phyloP scores from a whole-genome alignment of 2,329 filamentous ascomycete species.

The Cyphellophora europaea region DNA sequence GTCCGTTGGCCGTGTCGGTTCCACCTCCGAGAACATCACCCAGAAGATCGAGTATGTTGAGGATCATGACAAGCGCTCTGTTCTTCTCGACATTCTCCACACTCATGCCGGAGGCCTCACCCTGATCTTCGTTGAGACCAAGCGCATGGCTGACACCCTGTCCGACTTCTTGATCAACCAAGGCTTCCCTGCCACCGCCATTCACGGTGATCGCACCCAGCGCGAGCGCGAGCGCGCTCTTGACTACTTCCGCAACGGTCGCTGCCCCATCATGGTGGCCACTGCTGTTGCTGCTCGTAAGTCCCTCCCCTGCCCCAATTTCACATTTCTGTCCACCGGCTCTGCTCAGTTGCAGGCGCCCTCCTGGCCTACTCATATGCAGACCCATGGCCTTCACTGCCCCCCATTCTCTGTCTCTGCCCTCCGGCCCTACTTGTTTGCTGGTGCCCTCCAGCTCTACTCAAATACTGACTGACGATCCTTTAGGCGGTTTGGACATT shows the following conservation, averaged over 20 bases:
- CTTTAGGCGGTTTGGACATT: too few relatives aligned
- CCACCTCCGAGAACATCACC: constrained; percentile 99
- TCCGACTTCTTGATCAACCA: constrained; percentile 99
- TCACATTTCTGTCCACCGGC: too few relatives aligned
- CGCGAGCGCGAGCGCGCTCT: constrained; percentile 96
- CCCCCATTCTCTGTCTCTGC: too few relatives aligned
- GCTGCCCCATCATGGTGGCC: constrained; percentile 92
- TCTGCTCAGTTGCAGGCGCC: too few relatives aligned
- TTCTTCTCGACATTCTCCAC: constrained; percentile 93
- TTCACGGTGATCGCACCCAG: constrained; percentile 97
- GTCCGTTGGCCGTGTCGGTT: constrained; percentile 95
- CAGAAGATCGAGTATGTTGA: constrained; percentile 98
- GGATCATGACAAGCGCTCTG: constrained; percentile 93
- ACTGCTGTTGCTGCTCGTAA: constrained; percentile 91
- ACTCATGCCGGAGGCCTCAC: constrained; percentile 83
- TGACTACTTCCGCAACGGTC: constrained; percentile 92
- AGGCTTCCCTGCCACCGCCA: constrained; percentile 94
- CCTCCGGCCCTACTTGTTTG: too few relatives aligned
- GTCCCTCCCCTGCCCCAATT: too few relatives aligned
- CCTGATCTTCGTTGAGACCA: constrained; percentile 97
- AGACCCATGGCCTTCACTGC: not conserved
- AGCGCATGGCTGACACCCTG: constrained; percentile 97
- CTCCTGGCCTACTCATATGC: constrained; percentile 8
- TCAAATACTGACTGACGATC: constrained; percentile 26
- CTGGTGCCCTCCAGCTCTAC: too few relatives aligned